These are phyloP conservation scores for Sporothrix globosa DNA, from an alignment of 2,329 filamentous ascomycete genomes.

Conservation along the genomic window DNA sequence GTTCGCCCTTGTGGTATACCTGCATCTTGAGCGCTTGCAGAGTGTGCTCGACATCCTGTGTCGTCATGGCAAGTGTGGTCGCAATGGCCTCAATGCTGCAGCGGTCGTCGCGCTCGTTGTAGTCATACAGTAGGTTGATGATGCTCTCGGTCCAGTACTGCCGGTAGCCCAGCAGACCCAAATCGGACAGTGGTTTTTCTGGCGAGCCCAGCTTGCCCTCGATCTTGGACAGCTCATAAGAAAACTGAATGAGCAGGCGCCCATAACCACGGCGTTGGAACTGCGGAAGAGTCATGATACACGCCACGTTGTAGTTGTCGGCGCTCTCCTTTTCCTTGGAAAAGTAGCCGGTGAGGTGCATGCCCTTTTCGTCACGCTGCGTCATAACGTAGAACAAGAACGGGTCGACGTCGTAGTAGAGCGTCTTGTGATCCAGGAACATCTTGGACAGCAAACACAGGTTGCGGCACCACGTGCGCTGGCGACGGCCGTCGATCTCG, in stretches of 20 bases:
- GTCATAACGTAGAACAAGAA: constrained; percentile 99
- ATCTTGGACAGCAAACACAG: constrained; percentile 92
- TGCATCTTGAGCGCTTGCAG: constrained; percentile 93
- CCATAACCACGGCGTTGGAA: constrained; percentile 96
- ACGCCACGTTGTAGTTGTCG: constrained; percentile 96
- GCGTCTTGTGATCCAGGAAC: constrained; percentile 95
- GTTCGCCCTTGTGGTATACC: constrained; percentile 92
- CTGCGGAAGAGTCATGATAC: constrained; percentile 94
- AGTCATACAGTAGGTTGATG: constrained; percentile 78
- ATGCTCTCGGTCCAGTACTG: constrained; percentile 98
- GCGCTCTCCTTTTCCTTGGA: constrained; percentile 98
- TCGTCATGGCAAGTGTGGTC: constrained; percentile 85
- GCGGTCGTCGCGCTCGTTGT: constrained; percentile 67
- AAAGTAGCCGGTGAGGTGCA: constrained; percentile 98
- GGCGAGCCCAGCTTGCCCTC: constrained; percentile 94
- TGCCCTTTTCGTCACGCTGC: constrained; percentile 82
- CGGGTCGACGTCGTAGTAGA: constrained; percentile 99
- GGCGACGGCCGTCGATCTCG: constrained; percentile 92
- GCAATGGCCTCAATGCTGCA: constrained; percentile 88
- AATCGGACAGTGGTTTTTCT: constrained; percentile 92
- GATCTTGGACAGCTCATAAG: constrained; percentile 93
- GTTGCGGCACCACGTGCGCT: constrained; percentile 95
- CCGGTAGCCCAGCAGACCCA: constrained; percentile 89
- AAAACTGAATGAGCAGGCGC: constrained; percentile 91
- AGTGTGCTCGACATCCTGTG: constrained; percentile 93